phyloP scores from a whole-genome alignment of 257 asterid species.

The Jaltomata sinuosa region DNA sequence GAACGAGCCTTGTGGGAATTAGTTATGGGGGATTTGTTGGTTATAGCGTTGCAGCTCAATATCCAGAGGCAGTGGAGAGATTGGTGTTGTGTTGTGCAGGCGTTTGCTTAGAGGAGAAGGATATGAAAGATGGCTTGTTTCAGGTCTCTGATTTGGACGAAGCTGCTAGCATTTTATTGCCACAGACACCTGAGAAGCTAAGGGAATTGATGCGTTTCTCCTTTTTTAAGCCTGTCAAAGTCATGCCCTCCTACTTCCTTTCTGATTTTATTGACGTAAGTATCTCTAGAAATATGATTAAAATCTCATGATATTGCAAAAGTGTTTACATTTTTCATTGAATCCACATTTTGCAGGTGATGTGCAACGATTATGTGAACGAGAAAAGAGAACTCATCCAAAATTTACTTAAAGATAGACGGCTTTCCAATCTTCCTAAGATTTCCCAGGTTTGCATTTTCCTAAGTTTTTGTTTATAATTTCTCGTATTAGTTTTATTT shows the following conservation, averaged over 20 bases:
- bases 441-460: conserved; percentile 45
- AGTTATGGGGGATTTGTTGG: conserved; percentile 92
- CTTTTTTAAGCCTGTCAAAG: conserved; percentile 55
- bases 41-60: conserved; percentile 75
- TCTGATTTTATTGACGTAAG: conserved; percentile 77
- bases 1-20: conserved; percentile 64
- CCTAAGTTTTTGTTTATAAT: background rate
- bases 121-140: conserved; percentile 56
- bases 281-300: background rate
- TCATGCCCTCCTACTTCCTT: conserved; percentile 69
- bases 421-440: conserved; percentile 42
- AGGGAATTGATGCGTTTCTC: conserved; percentile 70
- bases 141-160: conserved; percentile 70
- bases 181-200: conserved; percentile 75
- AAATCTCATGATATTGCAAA: background rate
- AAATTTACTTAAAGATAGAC: conserved; percentile 53
- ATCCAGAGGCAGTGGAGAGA: conserved; percentile 57
- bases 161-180: conserved; percentile 68
- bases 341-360: conserved; percentile 32
- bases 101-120: conserved; percentile 79
- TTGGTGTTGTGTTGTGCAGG: conserved; percentile 84
- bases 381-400: conserved; percentile 66
- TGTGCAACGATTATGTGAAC: conserved; percentile 52
- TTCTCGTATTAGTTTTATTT: background rate
- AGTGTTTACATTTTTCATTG: no score